These are phyloP conservation scores for Tulasnella sp. DNA, from an alignment of 768 basidiomycete species.

Conservation along the genomic window DNA sequence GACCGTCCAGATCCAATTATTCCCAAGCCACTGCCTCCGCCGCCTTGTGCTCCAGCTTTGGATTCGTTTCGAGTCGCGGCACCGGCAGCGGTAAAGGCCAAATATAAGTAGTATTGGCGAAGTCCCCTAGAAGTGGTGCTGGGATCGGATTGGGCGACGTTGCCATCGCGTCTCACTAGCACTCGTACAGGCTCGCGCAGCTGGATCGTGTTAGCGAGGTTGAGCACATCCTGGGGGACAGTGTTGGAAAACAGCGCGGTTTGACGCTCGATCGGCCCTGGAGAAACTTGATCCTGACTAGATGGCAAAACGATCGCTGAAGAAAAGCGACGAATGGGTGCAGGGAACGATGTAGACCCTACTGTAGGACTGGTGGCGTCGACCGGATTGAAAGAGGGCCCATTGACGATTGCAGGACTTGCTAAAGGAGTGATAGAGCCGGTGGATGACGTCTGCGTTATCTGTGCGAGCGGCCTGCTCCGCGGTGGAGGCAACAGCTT, in stretches of 20 bases:
- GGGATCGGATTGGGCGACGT: constrained; percentile 41
- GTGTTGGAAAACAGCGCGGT: constrained; percentile 97
- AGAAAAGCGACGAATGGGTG: constrained; percentile 29
- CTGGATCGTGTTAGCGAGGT: constrained; percentile 86
- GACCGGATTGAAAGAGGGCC: constrained; percentile 22
- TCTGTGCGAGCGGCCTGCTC: constrained; percentile 44
- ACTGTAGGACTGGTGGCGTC: constrained; percentile 14
- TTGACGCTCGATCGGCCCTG: constrained; percentile 62
- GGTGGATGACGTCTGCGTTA: constrained; percentile 10
- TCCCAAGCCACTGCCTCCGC: constrained; percentile 54
- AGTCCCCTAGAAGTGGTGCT: constrained; percentile 70
- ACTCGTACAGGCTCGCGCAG: constrained; percentile 94
- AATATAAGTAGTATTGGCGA: constrained; percentile 92
- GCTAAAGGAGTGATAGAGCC: constrained; percentile 24
- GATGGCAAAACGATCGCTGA: constrained; percentile 24
- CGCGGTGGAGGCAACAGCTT: constrained; percentile 85
- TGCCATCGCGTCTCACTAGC: constrained; percentile 87
- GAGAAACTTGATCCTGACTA: background rate
- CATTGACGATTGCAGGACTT: background rate
- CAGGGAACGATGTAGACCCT: constrained; percentile 10
- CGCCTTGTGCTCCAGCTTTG: constrained; percentile 30
- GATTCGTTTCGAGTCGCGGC: constrained; percentile 43
- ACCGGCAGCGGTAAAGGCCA: constrained; percentile 79
- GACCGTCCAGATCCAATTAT: constrained; percentile 91
- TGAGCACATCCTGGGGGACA: constrained; percentile 94